Evolutionary conservation across 352 stramenopile species (phyloP), one percentile per base, ranked within the genome.

Genomic region (Globisporangium takayamanum): DNA sequence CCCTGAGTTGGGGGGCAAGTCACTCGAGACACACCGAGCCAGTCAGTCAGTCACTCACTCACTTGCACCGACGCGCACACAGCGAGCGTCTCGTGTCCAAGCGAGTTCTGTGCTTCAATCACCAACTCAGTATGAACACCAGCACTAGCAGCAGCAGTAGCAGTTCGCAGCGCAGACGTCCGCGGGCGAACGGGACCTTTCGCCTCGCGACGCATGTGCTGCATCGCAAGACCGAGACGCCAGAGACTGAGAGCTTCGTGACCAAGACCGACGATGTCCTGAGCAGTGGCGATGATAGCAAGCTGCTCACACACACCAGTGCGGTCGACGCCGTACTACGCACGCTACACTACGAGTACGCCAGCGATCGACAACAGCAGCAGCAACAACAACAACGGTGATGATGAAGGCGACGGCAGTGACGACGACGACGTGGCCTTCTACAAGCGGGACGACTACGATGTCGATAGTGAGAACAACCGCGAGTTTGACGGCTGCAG

Each of bases 381-480:
- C 11, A 37, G 45, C 3, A 22, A 50, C 50, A 37, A 47, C 11
- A 39, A 47, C 41, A 8, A 22, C 6, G n/a, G 15, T 15, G 48
- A 30, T 3, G 47, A 42, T 15, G 42, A 18, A 3, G 25, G 47
- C 33, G 25, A 36, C 36, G 46, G 16, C 18, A 42, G 42, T 25
- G 39, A 47, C 55, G 49, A 50, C 26, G 25, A 39, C 26, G n/a
- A 46, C 16, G 41, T 39, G 25, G 28, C 58, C 30, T 58, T 63
- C 44, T 53, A 58, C 49, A 50, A 28, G 28, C 59, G 48, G 7
- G 36, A 26, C 10, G 18, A 50, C n/a, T 26, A 7, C 12, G 41
- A 60, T 5, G n/a, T 15, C 11, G 46, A 53, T 1, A 37, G 46
- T n/a, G 37, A 44, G 16, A 64, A 64, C 36, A 64, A 64, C 41